Evolutionary conservation across 1,284 basidiomycete genomes (phyloP).

Genomic region (Erythrobasidium hasegawianum): DNA sequence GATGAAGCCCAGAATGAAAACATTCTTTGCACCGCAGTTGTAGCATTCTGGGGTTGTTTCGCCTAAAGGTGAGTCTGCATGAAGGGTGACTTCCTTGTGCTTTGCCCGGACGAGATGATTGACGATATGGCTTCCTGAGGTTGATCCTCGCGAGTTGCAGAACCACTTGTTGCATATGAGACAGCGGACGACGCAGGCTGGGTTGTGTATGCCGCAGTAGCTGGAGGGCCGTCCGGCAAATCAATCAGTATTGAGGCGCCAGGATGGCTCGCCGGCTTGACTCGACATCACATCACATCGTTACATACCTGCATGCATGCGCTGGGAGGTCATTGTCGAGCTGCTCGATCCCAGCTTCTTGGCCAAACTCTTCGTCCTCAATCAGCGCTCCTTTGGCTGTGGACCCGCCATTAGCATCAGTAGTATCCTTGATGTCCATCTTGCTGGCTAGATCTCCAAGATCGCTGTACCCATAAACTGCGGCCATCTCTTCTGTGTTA

Average conservation of each 20-base stretch:
- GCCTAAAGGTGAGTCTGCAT: slow-evolving; percentile 89
- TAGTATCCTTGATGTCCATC: slow-evolving; percentile 7
- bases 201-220: slow-evolving; percentile 98
- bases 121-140: slow-evolving; percentile 97
- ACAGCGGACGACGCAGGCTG: slow-evolving; percentile 95
- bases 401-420: neutral
- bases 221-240: slow-evolving; percentile 57
- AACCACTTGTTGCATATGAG: slow-evolving; percentile 97
- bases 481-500: too few species aligned
- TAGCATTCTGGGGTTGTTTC: slow-evolving; percentile 95
- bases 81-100: slow-evolving; percentile 96
- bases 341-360: slow-evolving; percentile 77
- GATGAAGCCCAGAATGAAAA: slow-evolving; percentile 98
- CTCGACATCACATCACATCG: too few species aligned
- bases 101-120: slow-evolving; percentile 98
- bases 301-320: slow-evolving; percentile 92
- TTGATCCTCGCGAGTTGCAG: slow-evolving; percentile 98
- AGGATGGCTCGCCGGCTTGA: too few species aligned
- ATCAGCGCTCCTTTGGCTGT: slow-evolving; percentile 17
- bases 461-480: too few species aligned
- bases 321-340: slow-evolving; percentile 76
- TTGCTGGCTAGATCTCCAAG: slow-evolving; percentile 1
- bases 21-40: slow-evolving; percentile 99
- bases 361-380: slow-evolving; percentile 75
- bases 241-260: too few species aligned